Evolutionary conservation across 176 grass and related monocot species (phyloP).

Genomic region (Musa itinerans): DNA sequence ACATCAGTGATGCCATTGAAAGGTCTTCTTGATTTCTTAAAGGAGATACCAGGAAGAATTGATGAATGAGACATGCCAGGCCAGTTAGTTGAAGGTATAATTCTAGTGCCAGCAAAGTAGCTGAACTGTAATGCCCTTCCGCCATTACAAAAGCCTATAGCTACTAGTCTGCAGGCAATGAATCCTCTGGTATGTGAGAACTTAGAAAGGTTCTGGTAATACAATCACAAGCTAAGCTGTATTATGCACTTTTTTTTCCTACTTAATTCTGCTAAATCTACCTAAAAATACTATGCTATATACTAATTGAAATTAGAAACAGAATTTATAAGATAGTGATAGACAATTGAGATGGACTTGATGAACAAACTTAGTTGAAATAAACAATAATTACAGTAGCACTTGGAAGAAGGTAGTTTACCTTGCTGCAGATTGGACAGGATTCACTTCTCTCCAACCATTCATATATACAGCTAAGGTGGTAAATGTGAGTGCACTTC

Average conservation of each 20-base stretch:
- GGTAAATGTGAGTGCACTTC: conserved; percentile 1
- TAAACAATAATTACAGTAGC: not conserved
- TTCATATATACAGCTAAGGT: conserved; percentile 10
- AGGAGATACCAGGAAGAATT: too few species aligned
- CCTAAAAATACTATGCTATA: not conserved
- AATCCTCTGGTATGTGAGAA: not conserved
- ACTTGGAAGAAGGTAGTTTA: not conserved
- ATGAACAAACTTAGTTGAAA: not conserved
- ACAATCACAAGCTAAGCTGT: not conserved
- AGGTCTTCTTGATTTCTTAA: too few species aligned
- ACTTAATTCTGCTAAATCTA: not conserved
- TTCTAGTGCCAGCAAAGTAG: too few species aligned
- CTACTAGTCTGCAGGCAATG: not conserved
- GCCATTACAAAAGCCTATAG: too few species aligned
- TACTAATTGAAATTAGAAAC: not conserved
- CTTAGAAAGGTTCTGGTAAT: not conserved
- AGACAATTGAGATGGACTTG: not conserved
- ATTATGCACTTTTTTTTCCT: not conserved
- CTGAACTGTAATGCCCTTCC: too few species aligned
- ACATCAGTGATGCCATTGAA: too few species aligned
- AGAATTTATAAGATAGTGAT: not conserved
- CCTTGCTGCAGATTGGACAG: conserved; percentile 2
- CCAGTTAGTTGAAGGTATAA: too few species aligned
- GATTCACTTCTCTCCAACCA: conserved; percentile 9
- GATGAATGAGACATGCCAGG: too few species aligned